Evolutionary conservation across 306 rosid genomes (phyloP).

Genomic region (Hippophae gyantsensis): DNA sequence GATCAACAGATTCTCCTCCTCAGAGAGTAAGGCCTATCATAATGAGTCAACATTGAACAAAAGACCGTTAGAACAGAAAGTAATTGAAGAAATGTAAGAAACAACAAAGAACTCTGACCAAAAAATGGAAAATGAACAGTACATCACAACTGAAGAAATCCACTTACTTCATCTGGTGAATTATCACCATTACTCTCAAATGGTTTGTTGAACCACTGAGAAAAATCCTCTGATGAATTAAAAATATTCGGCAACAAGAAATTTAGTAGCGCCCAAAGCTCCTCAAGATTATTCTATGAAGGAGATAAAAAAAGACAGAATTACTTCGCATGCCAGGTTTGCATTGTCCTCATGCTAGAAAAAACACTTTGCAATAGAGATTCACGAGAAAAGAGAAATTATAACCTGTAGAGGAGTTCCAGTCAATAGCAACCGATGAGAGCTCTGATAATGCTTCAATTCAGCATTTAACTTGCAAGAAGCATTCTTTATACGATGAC

Average conservation of each 20-base stretch:
- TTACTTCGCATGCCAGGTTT: constrained; percentile 17
- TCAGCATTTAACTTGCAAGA: constrained; percentile 99
- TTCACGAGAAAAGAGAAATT: constrained; percentile 16
- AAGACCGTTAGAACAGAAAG: constrained; percentile 13
- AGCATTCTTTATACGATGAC: constrained; percentile 99
- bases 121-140: background rate
- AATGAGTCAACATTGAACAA: constrained; percentile 17
- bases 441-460: constrained; percentile 84
- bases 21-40: constrained; percentile 82
- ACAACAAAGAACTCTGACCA: background rate
- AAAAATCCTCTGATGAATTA: constrained; percentile 92
- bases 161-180: constrained; percentile 76
- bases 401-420: constrained; percentile 97
- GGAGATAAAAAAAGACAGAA: constrained; percentile 15
- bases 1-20: constrained; percentile 98
- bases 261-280: constrained; percentile 94
- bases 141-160: constrained; percentile 1
- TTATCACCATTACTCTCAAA: constrained; percentile 90
- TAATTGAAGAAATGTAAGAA: constrained; percentile 3
- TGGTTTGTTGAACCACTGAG: constrained; percentile 99
- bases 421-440: constrained; percentile 93
- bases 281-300: constrained; percentile 94
- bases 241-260: constrained; percentile 96
- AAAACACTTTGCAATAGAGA: constrained; percentile 11
- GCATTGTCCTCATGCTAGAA: constrained; percentile 7